Evolutionary conservation across 192 early-diverging fungal genomes (phyloP).

Genomic region (Mycoemilia scoparia): DNA sequence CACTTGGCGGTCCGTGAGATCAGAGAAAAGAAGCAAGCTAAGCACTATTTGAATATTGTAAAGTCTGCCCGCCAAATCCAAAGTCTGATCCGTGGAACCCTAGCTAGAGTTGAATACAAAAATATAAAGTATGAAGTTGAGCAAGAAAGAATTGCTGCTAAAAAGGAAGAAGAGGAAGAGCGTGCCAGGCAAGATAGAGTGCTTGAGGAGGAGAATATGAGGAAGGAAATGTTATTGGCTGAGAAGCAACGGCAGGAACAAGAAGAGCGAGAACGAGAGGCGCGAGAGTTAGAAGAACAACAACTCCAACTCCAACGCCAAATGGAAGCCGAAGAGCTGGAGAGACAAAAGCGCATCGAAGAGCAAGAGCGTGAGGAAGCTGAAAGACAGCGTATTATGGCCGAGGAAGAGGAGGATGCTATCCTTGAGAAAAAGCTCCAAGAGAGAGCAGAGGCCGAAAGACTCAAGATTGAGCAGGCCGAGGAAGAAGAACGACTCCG

Average conservation of each 20-base stretch:
- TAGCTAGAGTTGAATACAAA: constrained; percentile 25
- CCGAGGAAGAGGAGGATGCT: constrained; percentile 6
- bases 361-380: constrained; percentile 2
- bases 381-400: not conserved
- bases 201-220: constrained; percentile 3
- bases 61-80: constrained; percentile 31
- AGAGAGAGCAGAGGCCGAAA: constrained; percentile 5
- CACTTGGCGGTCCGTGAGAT: constrained; percentile 29
- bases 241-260: too few species aligned
- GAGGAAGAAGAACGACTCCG: not conserved
- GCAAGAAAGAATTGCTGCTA: not conserved
- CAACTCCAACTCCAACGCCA: constrained; percentile 1
- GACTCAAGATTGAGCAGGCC: constrained; percentile 3
- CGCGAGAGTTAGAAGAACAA: not conserved
- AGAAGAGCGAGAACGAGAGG: not conserved
- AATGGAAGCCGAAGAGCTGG: constrained; percentile 11
- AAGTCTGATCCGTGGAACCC: constrained; percentile 32
- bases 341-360: not conserved
- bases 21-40: constrained; percentile 29
- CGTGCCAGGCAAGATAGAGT: constrained; percentile 5
- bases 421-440: constrained; percentile 3
- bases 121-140: constrained; percentile 2
- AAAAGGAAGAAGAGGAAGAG: not conserved
- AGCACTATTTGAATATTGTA: constrained; percentile 32
- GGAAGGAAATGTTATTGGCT: constrained; percentile 2